Evolutionary conservation across 805 yeast species (phyloP), one percentile per base, ranked within the genome.

Genomic region (Brettanomyces bruxellensis): DNA sequence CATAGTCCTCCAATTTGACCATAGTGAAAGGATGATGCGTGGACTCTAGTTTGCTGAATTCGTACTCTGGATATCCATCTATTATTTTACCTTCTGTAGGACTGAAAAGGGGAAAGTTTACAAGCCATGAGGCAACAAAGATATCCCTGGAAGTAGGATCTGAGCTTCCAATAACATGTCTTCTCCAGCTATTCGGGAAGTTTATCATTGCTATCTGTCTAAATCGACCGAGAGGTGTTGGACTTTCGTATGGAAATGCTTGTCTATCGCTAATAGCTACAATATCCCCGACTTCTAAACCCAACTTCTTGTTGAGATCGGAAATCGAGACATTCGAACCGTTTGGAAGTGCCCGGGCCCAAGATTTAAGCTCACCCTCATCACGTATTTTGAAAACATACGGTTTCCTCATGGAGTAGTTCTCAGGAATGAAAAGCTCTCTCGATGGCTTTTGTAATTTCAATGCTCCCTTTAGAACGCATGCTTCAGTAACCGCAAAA

Each of bases 21-120:
- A 93, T 93, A 0, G 99, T 93, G 67, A 93, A 93, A 4, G 99
- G 99, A 61, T 93, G 99, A 60, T 93, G 99, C 0, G 97, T 90
- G 0, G 98, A 77, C 37, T 74, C 79, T 43, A 71, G 72, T 8
- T 60, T 55, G 1, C 55, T 45, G 36, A 51, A 60, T 55, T 78
- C 75, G 59, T 88, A 91, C 1, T 43, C 51, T 2, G 97, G 96
- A 55, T 77, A 87, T 11, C 53, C 53, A 13, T 50, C 47, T 4
- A 45, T 41, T 1, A 54, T 38, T 7, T 53, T 58, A 1, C 54
- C 42, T 51, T 83, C 90, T 4, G 65, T 58, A 0, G 99, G 99
- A 48, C 82, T 83, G 64, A 93, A 93, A 11, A 93, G 68, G 1
- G 99, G 99, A 68, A 93, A 93, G 48, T 87, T 86, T n/a, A 79